Evolutionary conservation across 176 grass and related monocot species (phyloP).

Genomic region (Carex cristatella): DNA sequence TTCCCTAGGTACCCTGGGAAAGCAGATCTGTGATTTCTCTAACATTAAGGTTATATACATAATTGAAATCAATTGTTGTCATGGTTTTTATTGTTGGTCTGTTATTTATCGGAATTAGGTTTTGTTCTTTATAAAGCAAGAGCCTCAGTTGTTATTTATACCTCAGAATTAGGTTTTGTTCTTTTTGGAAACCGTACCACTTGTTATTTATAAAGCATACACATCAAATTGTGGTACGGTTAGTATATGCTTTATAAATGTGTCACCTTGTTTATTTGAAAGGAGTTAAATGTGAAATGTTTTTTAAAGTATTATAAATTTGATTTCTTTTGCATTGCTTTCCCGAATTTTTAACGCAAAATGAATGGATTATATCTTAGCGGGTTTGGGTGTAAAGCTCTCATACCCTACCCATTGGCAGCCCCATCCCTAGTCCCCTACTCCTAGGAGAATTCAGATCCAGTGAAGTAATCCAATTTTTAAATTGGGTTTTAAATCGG

Average conservation of each 20-base stretch:
- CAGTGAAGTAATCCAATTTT: too few species aligned
- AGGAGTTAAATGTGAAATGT: neutral
- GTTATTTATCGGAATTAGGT: slow-evolving; percentile 4
- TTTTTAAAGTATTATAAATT: neutral
- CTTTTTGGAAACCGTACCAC: too few species aligned
- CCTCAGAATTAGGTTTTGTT: too few species aligned
- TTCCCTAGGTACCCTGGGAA: slow-evolving; percentile 86
- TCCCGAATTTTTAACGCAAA: neutral
- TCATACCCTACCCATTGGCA: neutral
- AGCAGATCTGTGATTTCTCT: slow-evolving; percentile 65
- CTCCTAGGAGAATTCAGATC: too few species aligned
- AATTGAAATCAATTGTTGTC: slow-evolving; percentile 17
- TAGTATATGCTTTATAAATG: slow-evolving; percentile 2
- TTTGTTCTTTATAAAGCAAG: neutral
- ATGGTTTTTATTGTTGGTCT: neutral
- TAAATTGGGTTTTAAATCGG: too few species aligned
- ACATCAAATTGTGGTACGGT: neutral
- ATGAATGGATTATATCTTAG: neutral
- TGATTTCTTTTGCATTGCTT: neutral
- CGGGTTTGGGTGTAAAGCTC: neutral
- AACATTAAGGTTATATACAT: neutral
- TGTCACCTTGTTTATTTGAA: neutral
- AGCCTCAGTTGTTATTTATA: too few species aligned
- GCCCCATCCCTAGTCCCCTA: neutral
- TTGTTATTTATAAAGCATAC: too few species aligned